phyloP scores from a whole-genome alignment of 352 stramenopile species.

The Phytophthora europaea region DNA sequence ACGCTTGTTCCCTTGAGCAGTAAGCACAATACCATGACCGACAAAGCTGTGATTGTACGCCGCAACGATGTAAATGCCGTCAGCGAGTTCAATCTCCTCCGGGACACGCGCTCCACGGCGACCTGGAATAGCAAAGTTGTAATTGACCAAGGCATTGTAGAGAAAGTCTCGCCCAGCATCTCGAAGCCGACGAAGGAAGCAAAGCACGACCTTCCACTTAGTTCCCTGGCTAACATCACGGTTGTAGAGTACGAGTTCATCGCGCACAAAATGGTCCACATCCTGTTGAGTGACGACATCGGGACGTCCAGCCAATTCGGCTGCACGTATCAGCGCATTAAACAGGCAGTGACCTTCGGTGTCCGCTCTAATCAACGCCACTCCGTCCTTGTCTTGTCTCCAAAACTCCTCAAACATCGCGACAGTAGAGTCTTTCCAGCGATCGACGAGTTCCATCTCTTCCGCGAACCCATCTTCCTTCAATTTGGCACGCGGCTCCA shows the following conservation, averaged over 20 bases:
- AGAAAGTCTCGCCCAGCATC: too few species aligned
- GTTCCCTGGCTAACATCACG: slow-evolving; percentile 3
- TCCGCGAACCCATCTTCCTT: background rate
- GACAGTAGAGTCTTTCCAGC: background rate
- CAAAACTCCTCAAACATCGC: slow-evolving; percentile 3
- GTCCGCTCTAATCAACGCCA: background rate
- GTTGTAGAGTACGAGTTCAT: background rate
- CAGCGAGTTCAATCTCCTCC: too few species aligned
- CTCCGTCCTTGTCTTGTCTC: background rate
- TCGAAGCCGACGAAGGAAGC: too few species aligned
- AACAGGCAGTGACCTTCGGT: slow-evolving; percentile 2
- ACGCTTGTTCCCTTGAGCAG: too few species aligned
- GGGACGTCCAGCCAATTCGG: slow-evolving; percentile 5
- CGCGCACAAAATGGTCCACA: slow-evolving; percentile 11
- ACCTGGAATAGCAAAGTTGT: too few species aligned
- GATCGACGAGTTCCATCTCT: slow-evolving; percentile 7
- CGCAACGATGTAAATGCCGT: too few species aligned
- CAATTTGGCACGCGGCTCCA: background rate
- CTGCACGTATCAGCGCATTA: slow-evolving; percentile 3
- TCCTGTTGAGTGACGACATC: slow-evolving; percentile 3
- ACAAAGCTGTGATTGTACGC: too few species aligned
- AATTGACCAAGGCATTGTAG: too few species aligned
- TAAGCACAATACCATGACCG: too few species aligned
- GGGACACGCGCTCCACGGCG: too few species aligned
- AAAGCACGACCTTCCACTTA: slow-evolving; percentile 12